Base-by-base conservation (phyloP, 1,284 basidiomycete species). In the Abortiporus biennis region DNA sequence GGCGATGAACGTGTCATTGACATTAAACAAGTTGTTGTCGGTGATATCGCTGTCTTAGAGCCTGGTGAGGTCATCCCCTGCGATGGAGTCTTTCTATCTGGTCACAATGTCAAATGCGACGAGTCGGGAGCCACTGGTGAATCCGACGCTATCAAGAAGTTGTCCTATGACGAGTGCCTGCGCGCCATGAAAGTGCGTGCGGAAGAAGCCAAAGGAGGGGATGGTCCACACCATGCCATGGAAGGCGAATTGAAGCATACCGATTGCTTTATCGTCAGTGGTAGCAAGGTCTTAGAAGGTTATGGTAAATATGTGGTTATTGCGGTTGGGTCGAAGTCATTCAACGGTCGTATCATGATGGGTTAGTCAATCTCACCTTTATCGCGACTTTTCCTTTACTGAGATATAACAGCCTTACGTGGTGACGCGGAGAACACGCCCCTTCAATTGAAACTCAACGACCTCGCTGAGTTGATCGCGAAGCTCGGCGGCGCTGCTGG, bases 71-170 rank as follows among this genome's bases (percentile, higher is more conserved):
- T 98, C 46, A 61, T 98, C 6, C 94, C 95, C 35, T 94, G 92
- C 63, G 96, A 99, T 58, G 95, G 95, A 48, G 74, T 99, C 56
- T 96, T 96, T 66, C 66, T 99, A 22, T 72, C 78, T 6, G 94
- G 95, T 15, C 91, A 98, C 67, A 93, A 92, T 49, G 86, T 98
- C 56, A 86, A 84, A 57, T 98, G 94, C 61, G 96, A 99, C 62
- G 96, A 98, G 65, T 93, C 91, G 23, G 91, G 90, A 16, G 92
- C 92, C 30, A 98, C 96, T 1, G 95, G 94, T 50, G 95, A 99
- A 66, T 89, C 87, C 5, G 94, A 99, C 62, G 87, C 94, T 16
- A 94, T 98, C 61, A 85, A 84, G 60, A 99, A 99, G 67, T 60
- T 81, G 20, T 57, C 85, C 3, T 97, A 88, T 61, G 78, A 81